These are phyloP conservation scores for Chlamydomonas reinhardtii DNA, from an alignment of 163 green algal species.

Conservation along the genomic window DNA sequence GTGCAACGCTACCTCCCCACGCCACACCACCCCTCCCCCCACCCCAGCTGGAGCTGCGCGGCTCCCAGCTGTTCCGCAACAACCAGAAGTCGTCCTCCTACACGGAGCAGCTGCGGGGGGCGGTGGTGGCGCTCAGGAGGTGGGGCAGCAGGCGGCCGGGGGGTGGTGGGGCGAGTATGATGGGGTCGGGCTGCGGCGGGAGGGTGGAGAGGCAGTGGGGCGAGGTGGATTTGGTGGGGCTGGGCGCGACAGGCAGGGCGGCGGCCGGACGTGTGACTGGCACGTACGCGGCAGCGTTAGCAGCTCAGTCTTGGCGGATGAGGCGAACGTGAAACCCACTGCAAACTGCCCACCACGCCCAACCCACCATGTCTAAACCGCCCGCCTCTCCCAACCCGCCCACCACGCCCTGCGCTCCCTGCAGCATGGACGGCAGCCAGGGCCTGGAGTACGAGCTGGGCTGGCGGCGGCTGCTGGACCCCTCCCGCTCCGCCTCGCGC, in stretches of 20 bases:
- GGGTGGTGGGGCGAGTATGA: too few relatives aligned
- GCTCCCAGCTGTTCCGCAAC: constrained; percentile 63
- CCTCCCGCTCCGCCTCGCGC: constrained; percentile 42
- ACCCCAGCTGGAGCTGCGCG: constrained; percentile 55
- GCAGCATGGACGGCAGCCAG: constrained; percentile 51
- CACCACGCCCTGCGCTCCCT: neutral
- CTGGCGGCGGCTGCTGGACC: constrained; percentile 52
- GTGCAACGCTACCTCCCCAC: too few relatives aligned
- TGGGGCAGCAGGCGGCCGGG: neutral
- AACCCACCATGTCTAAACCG: neutral
- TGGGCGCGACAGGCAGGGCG: too few relatives aligned
- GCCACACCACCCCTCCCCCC: neutral
- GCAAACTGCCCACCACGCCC: too few relatives aligned
- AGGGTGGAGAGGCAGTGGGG: neutral
- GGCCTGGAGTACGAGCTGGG: constrained; percentile 63
- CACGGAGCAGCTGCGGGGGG: constrained; percentile 66
- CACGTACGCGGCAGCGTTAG: too few relatives aligned
- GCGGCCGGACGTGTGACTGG: too few relatives aligned
- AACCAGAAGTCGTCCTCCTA: constrained; percentile 65
- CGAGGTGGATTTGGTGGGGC: too few relatives aligned
- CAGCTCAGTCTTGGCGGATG: too few relatives aligned
- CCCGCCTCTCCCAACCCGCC: neutral
- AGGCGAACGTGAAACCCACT: too few relatives aligned
- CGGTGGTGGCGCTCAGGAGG: constrained; percentile 60
- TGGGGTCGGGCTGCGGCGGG: too few relatives aligned